These are phyloP conservation scores for Sordaria brevicollis DNA, from an alignment of 495 filamentous ascomycete species.

Conservation along the genomic window DNA sequence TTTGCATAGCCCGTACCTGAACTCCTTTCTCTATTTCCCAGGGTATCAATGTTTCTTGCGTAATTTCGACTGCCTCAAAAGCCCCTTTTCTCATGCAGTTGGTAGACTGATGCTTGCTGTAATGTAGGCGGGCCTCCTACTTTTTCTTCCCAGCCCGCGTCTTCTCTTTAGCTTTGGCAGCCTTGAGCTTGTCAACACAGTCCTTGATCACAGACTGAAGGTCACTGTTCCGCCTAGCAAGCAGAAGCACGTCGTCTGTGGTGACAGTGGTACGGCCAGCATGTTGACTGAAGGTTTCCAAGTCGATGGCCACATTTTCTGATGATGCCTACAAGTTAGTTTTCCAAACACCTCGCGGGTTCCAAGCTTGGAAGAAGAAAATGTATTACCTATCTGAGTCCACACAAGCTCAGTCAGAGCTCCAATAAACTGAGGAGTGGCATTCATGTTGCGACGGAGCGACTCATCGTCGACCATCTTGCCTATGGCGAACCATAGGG, in stretches of 20 bases:
- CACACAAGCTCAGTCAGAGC: slow-evolving; percentile 87
- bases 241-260: slow-evolving; percentile 76
- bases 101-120: background rate
- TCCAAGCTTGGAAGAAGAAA: background rate
- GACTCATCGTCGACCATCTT: slow-evolving; percentile 85
- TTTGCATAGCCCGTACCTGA: background rate
- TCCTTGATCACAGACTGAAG: slow-evolving; percentile 61
- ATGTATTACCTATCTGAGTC: slow-evolving; percentile 80
- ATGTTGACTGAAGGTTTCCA: slow-evolving; percentile 79
- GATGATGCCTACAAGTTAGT: background rate
- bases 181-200: slow-evolving; percentile 51
- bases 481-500: slow-evolving; percentile 85
- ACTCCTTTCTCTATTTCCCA: background rate
- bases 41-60: background rate
- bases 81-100: background rate
- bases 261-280: slow-evolving; percentile 75
- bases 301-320: slow-evolving; percentile 67
- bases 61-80: background rate
- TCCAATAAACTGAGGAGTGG: slow-evolving; percentile 91
- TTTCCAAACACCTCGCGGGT: too few species aligned
- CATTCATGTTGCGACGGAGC: slow-evolving; percentile 64
- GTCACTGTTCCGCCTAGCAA: slow-evolving; percentile 77
- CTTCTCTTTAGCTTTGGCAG: slow-evolving; percentile 24
- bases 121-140: background rate
- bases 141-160: slow-evolving; percentile 5